A percentile compares a stretch with the other conserved stretches of the same genome.
phyloP scores from a whole-genome alignment of 2,329 filamentous ascomycete species.

The Penicillium sp. region DNA sequence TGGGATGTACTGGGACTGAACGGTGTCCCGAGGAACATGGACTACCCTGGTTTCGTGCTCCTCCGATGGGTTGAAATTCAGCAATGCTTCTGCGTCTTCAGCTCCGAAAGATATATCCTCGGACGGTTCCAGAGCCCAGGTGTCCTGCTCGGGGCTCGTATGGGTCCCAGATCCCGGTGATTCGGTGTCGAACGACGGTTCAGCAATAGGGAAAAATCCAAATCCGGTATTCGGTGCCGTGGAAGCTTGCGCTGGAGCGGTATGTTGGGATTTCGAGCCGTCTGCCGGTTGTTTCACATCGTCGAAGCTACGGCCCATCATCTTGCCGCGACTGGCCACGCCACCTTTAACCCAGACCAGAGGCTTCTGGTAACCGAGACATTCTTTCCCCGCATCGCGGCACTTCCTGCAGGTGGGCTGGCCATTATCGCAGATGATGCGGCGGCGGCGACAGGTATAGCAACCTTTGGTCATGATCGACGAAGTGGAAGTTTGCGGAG shows the following conservation, averaged over 20 bases:
- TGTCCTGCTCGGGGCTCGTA: slow-evolving; percentile 17
- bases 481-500: slow-evolving; percentile 8
- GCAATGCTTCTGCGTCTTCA: not conserved
- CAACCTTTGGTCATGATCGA: slow-evolving; percentile 42
- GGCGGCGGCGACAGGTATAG: slow-evolving; percentile 46
- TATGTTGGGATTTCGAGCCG: slow-evolving; percentile 1
- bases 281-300: slow-evolving; percentile 29
- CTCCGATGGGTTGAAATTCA: not conserved
- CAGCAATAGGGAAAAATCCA: slow-evolving; percentile 9
- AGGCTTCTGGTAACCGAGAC: slow-evolving; percentile 44
- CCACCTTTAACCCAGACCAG: slow-evolving; percentile 45
- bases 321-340: slow-evolving; percentile 46
- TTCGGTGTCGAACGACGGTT: slow-evolving; percentile 15
- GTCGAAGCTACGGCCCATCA: slow-evolving; percentile 55
- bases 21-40: slow-evolving; percentile 11
- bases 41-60: slow-evolving; percentile 14
- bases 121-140: slow-evolving; percentile 10
- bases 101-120: not conserved
- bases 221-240: slow-evolving; percentile 3
- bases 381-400: slow-evolving; percentile 43
- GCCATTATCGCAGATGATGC: slow-evolving; percentile 45
- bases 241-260: not conserved
- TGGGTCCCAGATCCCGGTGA: slow-evolving; percentile 18
- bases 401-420: slow-evolving; percentile 44
- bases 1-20: slow-evolving; percentile 22